phyloP scores from a whole-genome alignment of 2,329 filamentous ascomycete species.

The Aspergillus sp. region DNA sequence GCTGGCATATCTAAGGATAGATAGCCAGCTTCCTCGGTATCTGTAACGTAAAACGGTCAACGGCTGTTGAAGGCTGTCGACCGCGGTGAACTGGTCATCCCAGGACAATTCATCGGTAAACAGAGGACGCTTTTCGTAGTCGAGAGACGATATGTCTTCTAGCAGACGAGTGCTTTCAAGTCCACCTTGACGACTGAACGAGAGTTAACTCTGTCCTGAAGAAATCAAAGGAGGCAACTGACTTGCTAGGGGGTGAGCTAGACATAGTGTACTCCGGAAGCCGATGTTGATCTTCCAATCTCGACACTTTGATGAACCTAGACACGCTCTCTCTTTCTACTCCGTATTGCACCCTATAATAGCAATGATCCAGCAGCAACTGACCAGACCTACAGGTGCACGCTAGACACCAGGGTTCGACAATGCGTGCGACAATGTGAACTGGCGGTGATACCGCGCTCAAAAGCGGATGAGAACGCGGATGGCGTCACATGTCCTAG shows the following conservation, averaged over 20 bases:
- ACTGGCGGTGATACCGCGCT: too few species aligned
- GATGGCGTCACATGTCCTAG: too few species aligned
- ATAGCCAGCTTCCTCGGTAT: constrained; percentile 2
- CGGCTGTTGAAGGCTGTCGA: background rate
- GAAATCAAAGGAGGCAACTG: background rate
- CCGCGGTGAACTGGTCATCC: constrained; percentile 1
- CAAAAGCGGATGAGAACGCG: too few species aligned
- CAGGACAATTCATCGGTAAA: background rate
- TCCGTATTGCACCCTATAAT: too few species aligned
- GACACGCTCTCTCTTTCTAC: too few species aligned
- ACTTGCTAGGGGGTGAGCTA: constrained; percentile 7
- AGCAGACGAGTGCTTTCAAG: constrained; percentile 5
- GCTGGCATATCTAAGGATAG: constrained; percentile 2
- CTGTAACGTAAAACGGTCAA: background rate
- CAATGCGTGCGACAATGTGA: too few species aligned
- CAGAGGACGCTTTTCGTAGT: constrained; percentile 5
- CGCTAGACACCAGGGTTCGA: too few species aligned
- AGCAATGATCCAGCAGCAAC: too few species aligned
- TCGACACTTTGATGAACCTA: too few species aligned
- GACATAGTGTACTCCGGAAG: background rate
- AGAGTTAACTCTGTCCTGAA: background rate
- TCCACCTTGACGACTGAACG: background rate
- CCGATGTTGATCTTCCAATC: background rate
- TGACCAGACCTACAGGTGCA: too few species aligned
- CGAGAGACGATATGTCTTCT: background rate